A percentile compares a stretch with the other conserved stretches of the same genome.
phyloP scores from a whole-genome alignment of 2,329 filamentous ascomycete genomes.

The Dothideomycetidae sp. region DNA sequence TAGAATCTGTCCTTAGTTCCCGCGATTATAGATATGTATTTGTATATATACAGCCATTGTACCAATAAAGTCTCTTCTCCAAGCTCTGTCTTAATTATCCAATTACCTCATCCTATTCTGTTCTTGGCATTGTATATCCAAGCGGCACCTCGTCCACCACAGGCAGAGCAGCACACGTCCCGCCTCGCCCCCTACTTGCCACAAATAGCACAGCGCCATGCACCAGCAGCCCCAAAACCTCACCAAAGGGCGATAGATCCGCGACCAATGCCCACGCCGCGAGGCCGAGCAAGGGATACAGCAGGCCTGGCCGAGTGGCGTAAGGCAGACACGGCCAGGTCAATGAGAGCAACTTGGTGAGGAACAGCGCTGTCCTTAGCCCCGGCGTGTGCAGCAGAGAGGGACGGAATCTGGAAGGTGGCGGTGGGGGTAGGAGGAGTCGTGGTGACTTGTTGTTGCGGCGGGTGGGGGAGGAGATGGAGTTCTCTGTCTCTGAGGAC shows the following conservation, averaged over 20 bases:
- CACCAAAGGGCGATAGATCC: constrained; percentile 20
- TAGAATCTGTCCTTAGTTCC: too few species aligned
- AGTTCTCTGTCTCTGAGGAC: neutral
- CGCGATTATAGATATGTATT: too few species aligned
- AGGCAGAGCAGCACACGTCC: constrained; percentile 5
- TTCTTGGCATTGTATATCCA: too few species aligned
- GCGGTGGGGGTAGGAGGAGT: constrained; percentile 25
- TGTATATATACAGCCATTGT: too few species aligned
- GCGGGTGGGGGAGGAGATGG: neutral
- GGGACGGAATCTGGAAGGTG: constrained; percentile 21
- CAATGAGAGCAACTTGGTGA: constrained; percentile 53
- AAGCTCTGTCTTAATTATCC: too few species aligned
- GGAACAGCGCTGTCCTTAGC: constrained; percentile 48
- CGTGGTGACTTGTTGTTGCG: constrained; percentile 17
- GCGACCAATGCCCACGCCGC: constrained; percentile 33
- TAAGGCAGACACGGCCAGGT: constrained; percentile 58
- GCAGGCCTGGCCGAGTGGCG: constrained; percentile 48
- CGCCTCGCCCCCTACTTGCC: neutral
- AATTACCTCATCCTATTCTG: too few species aligned
- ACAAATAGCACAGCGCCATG: constrained; percentile 1
- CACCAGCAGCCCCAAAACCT: constrained; percentile 4
- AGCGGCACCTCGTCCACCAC: too few species aligned
- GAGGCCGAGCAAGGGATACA: constrained; percentile 52
- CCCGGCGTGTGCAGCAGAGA: constrained; percentile 22
- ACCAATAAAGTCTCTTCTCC: too few species aligned